Base-by-base conservation (phyloP, 2,329 filamentous ascomycete genomes). In the Aspergillus phoenicis region DNA sequence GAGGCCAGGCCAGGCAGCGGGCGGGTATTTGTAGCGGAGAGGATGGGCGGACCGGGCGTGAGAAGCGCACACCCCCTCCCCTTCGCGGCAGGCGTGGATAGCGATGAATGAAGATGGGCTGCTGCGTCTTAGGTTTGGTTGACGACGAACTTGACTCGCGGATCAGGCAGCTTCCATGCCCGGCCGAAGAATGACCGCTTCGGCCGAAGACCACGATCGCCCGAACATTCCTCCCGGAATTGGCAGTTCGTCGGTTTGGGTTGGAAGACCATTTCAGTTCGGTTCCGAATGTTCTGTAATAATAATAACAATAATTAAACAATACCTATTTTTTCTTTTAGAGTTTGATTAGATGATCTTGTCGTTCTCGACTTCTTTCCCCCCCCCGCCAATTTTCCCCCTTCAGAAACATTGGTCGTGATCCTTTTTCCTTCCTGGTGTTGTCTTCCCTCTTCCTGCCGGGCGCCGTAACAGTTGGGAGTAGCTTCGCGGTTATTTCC, bases 161-260 rank as follows among this genome's bases (percentile, higher is more conserved):
- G 53, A 30, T 56, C 43, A 56, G 53, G 26, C 39, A 56, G 53
- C n/a, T 13, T 30, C 39, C 33, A 13, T 56, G 52, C 17, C n/a
- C 53, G 26, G 53, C 56, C 56, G 56, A 58, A 36, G 13, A 58
- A 30, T 51, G n/a, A 52, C 56, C 56, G 56, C 47, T 58, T 58
- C 56, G 56, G 56, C 56, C 56, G 56, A 43, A 52, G 41, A 33
- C 7, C 41, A 24, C 6, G 39, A 55, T 56, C 53, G 53, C 53
- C 53, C 53, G 24, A 56, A 39, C 13, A 39, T 24, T 41, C 10
- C 15, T 53, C 33, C 41, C 53, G 20, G 20, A 45, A 33, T 10
- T 13, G 24, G 28, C 45, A 51, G 47, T 22, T 22, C 20, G 43
- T 24, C 24, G n/a, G 26, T 17, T 15, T 49, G 15, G 47, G 26